Evolutionary conservation across 495 filamentous ascomycete species (phyloP).

Genomic region (Lasiosphaeria miniovina): DNA sequence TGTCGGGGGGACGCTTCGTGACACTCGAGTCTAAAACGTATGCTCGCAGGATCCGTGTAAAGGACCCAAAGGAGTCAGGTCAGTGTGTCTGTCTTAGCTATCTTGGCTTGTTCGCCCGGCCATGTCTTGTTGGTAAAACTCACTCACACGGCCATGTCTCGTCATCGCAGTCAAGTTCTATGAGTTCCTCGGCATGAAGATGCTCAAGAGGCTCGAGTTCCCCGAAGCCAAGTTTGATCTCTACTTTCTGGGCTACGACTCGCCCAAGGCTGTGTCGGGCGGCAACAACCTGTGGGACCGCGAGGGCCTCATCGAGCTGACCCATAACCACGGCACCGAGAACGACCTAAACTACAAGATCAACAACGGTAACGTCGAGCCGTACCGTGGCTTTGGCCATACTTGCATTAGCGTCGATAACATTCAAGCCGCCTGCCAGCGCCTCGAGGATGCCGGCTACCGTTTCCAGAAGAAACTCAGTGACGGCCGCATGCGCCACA

Average conservation of each 20-base stretch:
- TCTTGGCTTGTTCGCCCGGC: conserved; percentile 12
- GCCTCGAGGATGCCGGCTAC: conserved; percentile 86
- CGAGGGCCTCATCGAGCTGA: conserved; percentile 87
- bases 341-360: conserved; percentile 76
- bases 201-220: conserved; percentile 70
- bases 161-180: conserved; percentile 74
- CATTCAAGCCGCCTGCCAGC: conserved; percentile 82
- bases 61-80: conserved; percentile 84
- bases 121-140: background rate
- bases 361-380: conserved; percentile 86
- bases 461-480: conserved; percentile 89
- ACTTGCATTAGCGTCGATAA: conserved; percentile 85
- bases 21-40: background rate
- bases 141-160: background rate
- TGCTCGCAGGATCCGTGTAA: conserved; percentile 75
- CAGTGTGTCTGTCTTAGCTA: background rate
- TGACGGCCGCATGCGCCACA: conserved; percentile 82
- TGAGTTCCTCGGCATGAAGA: conserved; percentile 83
- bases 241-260: conserved; percentile 79
- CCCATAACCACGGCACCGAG: conserved; percentile 97
- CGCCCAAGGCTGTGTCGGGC: conserved; percentile 54
- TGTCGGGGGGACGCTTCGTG: conserved; percentile 20
- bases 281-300: conserved; percentile 74
- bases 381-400: conserved; percentile 85
- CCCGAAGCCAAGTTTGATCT: conserved; percentile 84